phyloP scores from a whole-genome alignment of 2,329 filamentous ascomycete species.

The Salinomyces thailandicus region DNA sequence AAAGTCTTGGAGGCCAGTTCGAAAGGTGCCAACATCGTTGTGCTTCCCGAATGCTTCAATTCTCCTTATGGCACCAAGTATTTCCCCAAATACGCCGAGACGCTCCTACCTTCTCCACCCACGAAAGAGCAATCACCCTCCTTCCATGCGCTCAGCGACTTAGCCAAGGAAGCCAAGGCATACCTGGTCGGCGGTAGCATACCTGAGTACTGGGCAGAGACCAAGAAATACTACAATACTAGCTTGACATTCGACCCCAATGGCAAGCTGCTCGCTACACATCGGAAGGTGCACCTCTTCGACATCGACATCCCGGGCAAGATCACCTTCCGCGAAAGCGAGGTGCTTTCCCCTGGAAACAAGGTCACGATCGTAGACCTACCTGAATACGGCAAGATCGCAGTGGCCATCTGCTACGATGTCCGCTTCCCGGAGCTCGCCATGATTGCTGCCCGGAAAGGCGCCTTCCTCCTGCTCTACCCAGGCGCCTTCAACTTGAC shows the following conservation, averaged over 20 bases:
- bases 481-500: constrained; percentile 96
- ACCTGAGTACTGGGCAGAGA: constrained; percentile 60
- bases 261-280: constrained; percentile 71
- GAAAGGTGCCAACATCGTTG: constrained; percentile 71
- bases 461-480: constrained; percentile 81
- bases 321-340: constrained; percentile 82
- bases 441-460: constrained; percentile 73
- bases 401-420: constrained; percentile 92
- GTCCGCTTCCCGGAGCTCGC: constrained; percentile 92
- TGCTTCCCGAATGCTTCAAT: constrained; percentile 98
- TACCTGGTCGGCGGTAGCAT: constrained; percentile 90
- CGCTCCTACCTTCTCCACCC: constrained; percentile 68
- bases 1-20: constrained; percentile 74
- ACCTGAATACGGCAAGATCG: constrained; percentile 79
- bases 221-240: constrained; percentile 81
- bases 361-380: constrained; percentile 77
- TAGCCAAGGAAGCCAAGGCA: constrained; percentile 66
- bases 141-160: constrained; percentile 69
- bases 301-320: constrained; percentile 96
- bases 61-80: constrained; percentile 86
- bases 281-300: constrained; percentile 92
- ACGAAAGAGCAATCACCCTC: constrained; percentile 61
- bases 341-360: constrained; percentile 77
- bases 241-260: constrained; percentile 69
- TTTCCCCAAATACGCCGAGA: constrained; percentile 88